Base-by-base conservation (phyloP, 2,329 filamentous ascomycete genomes). In the Aspergillus latus region DNA sequence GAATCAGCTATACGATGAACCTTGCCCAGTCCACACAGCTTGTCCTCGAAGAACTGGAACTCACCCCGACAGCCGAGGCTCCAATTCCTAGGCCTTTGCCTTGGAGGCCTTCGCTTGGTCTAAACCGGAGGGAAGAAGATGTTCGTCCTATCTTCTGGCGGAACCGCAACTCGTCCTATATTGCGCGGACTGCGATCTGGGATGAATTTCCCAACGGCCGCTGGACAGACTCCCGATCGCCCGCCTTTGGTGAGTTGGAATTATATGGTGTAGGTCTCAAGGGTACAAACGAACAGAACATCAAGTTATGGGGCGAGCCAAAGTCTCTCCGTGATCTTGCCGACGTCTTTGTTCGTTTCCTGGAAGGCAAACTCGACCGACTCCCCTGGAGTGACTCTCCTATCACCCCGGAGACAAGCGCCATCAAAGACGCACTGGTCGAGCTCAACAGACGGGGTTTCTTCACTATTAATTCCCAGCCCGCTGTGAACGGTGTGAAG, bases 131-230 rank as follows among this genome's bases (percentile, higher is more conserved):
- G 67, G 90, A 90, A 47, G 94, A 99, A 77, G 96, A 97, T 69
- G 94, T 99, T 43, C 90, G 94, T 52, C 94, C 94, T 34, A 96
- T 99, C 64, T 99, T 99, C 82, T 99, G 94, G 94, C 88, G 93
- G 66, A 97, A 97, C 77, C 86, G 94, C 57, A 94, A 96, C 76
- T 92, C 94, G 70, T 96, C 92, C 3, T 99, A 99, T 68, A 87
- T 99, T 54, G 87, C 91, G 54, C 90, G 94, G 54, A 99, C 94
- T 0, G 92, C 97, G 72, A 93, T 97, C 65, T 99, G 94, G 94
- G 94, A 99, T 68, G 94, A 99, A 74, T 99, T 97, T 67, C 94
- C 94, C 54, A 99, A 99, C 80, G 94, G 94, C 46, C 89, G 94
- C 74, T 99, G 94, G 94, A 95, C 94, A 76, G 94, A 99, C 74